Evolutionary conservation across 208 protist species (phyloP), one percentile per base, ranked within the genome.

Genomic region (Spongospora subterranea): DNA sequence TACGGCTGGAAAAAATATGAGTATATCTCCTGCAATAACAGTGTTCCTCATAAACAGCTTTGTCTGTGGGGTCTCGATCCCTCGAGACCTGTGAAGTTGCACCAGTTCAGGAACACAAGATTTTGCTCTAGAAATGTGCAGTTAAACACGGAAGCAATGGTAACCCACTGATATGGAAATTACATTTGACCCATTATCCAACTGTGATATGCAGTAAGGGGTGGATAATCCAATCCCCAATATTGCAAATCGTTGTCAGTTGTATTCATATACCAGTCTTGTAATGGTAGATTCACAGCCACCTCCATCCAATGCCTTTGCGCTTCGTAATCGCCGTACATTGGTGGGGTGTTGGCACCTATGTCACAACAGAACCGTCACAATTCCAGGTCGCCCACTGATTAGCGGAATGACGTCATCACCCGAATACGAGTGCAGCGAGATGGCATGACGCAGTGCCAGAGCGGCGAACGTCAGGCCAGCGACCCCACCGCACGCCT

Each of bases 261-360:
- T 0, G 64, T 43, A 50, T 92, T n/a, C 24, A 66, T 54, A 88
- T 96, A 95, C 93, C 95, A 96, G 17, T 95, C 77, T 38, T 1
- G 0, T 0, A 90, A 32, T 0, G 94, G 94, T 39, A 97, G 66
- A 38, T 96, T 92, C 1, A 90, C 90, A 0, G 96, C 97, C 0
- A 98, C 93, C 92, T 98, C 97, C 96, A 98, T 97, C 97, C 97
- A 98, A 93, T 98, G 97, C 20, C 97, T 91, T 90, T 98, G 97
- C 20, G 96, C 96, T 92, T 98, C 97, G 89, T 95, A 98, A 93
- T 98, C 97, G 53, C 97, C 97, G 92, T 94, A 96, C 94, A 97
- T 97, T 0, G 97, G 97, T 32, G 94, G 95, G 53, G n/a, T 94
- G 17, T 35, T 66, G 32, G 92, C 90, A 0, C 91, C 91, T 60